phyloP scores from a whole-genome alignment of 2,329 filamentous ascomycete species.

The Cercospora sp. region DNA sequence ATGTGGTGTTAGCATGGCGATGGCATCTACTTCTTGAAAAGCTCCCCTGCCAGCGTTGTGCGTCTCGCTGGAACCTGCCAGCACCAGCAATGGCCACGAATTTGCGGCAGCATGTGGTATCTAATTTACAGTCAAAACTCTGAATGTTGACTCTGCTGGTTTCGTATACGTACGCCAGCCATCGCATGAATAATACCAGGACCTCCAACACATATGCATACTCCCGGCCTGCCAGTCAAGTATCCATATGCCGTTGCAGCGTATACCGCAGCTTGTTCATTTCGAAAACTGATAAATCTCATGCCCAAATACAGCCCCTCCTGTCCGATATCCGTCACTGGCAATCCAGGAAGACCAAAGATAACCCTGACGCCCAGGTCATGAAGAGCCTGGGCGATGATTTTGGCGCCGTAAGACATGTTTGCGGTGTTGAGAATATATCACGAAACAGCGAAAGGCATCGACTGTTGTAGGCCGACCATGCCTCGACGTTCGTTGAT shows the following conservation, averaged over 20 bases:
- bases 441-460: neutral
- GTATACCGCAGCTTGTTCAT: constrained; percentile 60
- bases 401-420: constrained; percentile 42
- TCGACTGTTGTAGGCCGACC: neutral
- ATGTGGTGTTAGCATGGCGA: constrained; percentile 53
- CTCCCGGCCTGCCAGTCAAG: constrained; percentile 56
- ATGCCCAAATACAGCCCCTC: constrained; percentile 58
- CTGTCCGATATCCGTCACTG: constrained; percentile 59
- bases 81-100: constrained; percentile 55
- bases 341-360: constrained; percentile 57
- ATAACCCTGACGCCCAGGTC: constrained; percentile 53
- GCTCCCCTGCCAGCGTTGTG: constrained; percentile 54
- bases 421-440: neutral
- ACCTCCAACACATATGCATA: constrained; percentile 60
- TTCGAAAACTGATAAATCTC: constrained; percentile 59
- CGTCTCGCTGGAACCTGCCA: constrained; percentile 57
- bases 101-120: constrained; percentile 49
- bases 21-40: constrained; percentile 60
- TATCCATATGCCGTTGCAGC: constrained; percentile 61
- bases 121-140: constrained; percentile 5
- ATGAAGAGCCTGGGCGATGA: constrained; percentile 52
- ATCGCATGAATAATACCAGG: constrained; percentile 60
- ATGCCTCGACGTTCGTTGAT: neutral
- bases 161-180: constrained; percentile 49
- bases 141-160: neutral